Evolutionary conservation across 2,329 filamentous ascomycete species (phyloP).

Genomic region (Pseudohalonectria lignicola): DNA sequence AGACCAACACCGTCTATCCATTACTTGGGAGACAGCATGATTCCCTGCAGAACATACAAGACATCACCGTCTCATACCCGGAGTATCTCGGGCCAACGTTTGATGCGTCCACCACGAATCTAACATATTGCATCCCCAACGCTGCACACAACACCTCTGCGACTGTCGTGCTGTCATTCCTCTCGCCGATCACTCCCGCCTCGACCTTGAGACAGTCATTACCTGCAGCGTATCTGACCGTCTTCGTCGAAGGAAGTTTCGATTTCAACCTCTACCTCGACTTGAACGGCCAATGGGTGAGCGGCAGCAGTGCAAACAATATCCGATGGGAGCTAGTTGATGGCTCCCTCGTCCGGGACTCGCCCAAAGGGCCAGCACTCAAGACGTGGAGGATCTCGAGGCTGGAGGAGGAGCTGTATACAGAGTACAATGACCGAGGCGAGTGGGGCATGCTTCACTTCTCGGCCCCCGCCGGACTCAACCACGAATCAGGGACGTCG

Average conservation of each 20-base stretch:
- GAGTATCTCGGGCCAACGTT: constrained; percentile 13
- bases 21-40: constrained; percentile 40
- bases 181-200: constrained; percentile 72
- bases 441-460: constrained; percentile 82
- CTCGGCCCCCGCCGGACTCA: constrained; percentile 54
- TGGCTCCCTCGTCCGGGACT: constrained; percentile 18
- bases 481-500: constrained; percentile 63
- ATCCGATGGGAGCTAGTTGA: constrained; percentile 59
- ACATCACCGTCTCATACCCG: constrained; percentile 28
- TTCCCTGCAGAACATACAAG: constrained; percentile 20
- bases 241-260: constrained; percentile 56
- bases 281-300: constrained; percentile 72
- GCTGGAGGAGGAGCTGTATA: constrained; percentile 55
- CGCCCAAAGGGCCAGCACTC: constrained; percentile 23
- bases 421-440: constrained; percentile 60
- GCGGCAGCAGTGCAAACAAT: constrained; percentile 56
- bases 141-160: constrained; percentile 5
- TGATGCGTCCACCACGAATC: constrained; percentile 13
- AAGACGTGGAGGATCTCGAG: constrained; percentile 59
- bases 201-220: constrained; percentile 72
- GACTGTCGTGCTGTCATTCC: constrained; percentile 36
- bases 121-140: constrained; percentile 30
- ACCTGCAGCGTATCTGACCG: constrained; percentile 69
- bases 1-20: constrained; percentile 31
- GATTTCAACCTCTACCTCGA: constrained; percentile 57